A percentile compares a stretch with the other conserved stretches of the same genome.
phyloP scores from a whole-genome alignment of 2,329 filamentous ascomycete species.

The Truncatella angustata region DNA sequence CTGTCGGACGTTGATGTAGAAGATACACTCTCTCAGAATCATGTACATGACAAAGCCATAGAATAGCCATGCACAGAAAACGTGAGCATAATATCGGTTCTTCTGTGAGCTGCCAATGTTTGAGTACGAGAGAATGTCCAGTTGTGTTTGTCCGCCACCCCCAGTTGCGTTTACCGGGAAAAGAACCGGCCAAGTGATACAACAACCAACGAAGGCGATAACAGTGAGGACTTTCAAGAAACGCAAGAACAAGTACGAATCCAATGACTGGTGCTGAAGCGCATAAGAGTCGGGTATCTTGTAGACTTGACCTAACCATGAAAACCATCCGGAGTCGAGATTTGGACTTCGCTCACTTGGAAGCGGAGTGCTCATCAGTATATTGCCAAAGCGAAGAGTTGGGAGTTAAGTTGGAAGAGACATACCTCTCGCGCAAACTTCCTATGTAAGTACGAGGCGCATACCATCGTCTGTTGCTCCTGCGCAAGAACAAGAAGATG shows the following conservation, averaged over 20 bases:
- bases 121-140: slow-evolving; percentile 76
- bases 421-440: slow-evolving; percentile 40
- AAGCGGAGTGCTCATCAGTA: not conserved
- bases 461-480: slow-evolving; percentile 45
- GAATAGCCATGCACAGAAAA: slow-evolving; percentile 78
- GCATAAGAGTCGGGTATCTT: slow-evolving; percentile 72
- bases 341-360: slow-evolving; percentile 55
- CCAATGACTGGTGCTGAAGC: slow-evolving; percentile 86
- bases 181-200: slow-evolving; percentile 83
- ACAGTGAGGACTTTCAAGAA: slow-evolving; percentile 76
- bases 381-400: no score
- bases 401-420: slow-evolving; percentile 9
- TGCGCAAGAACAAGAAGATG: slow-evolving; percentile 45
- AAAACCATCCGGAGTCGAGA: slow-evolving; percentile 59
- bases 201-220: slow-evolving; percentile 79
- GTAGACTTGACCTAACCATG: slow-evolving; percentile 69
- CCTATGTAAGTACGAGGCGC: slow-evolving; percentile 50
- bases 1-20: slow-evolving; percentile 89
- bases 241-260: slow-evolving; percentile 87
- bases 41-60: slow-evolving; percentile 86
- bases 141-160: slow-evolving; percentile 58
- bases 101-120: slow-evolving; percentile 63
- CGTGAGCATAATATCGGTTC: slow-evolving; percentile 77
- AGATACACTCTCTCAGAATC: slow-evolving; percentile 83
- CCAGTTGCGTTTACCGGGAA: slow-evolving; percentile 87